These are phyloP conservation scores for Tagetes patula DNA, from an alignment of 129 eudicot genomes.

Conservation along the genomic window DNA sequence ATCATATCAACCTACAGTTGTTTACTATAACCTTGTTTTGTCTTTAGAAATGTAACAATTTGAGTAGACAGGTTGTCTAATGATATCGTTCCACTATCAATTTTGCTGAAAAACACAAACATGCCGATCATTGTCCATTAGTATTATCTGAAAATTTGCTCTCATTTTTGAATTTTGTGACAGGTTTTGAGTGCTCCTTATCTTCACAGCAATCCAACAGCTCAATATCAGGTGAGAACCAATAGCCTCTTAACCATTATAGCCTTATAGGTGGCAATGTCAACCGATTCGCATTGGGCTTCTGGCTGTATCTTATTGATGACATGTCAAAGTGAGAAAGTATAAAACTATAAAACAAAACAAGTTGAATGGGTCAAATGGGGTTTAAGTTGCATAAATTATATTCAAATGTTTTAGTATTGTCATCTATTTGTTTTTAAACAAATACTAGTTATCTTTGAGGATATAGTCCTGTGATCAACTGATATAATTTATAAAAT, in stretches of 20 bases:
- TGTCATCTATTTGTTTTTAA: neutral
- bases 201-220: conserved; percentile 45
- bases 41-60: neutral
- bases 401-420: neutral
- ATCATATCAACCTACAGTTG: neutral
- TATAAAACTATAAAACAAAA: neutral
- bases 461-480: neutral
- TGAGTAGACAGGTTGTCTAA: neutral
- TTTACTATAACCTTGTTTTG: neutral
- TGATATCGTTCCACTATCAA: neutral
- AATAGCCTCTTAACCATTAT: neutral
- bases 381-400: neutral
- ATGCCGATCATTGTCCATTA: neutral
- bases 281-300: neutral
- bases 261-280: conserved; percentile 1
- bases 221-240: conserved; percentile 45
- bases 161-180: conserved; percentile 20
- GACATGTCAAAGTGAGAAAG: neutral
- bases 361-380: neutral
- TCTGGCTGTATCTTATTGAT: neutral
- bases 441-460: neutral
- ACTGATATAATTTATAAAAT: neutral
- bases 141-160: neutral
- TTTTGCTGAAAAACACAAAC: neutral
- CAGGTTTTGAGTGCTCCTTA: conserved; percentile 94